Percentiles rank a stretch among this genome's conserved stretches.
phyloP scores from a whole-genome alignment of 1,284 basidiomycete species.

The Blastosporella zonata region DNA sequence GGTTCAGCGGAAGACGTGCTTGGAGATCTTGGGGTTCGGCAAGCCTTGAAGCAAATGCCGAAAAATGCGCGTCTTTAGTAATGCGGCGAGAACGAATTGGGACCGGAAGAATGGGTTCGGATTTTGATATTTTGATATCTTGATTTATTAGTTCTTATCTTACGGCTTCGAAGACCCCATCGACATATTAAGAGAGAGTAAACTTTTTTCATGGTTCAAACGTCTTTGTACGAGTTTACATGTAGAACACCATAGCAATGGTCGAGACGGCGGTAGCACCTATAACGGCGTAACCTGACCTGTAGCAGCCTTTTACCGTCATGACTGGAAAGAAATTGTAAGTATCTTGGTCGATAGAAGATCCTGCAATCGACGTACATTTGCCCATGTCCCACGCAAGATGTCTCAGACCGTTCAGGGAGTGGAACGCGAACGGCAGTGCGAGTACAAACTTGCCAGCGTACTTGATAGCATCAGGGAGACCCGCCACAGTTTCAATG shows the following conservation, averaged over 20 bases:
- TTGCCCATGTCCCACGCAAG: slow-evolving; percentile 88
- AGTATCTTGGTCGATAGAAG: background rate
- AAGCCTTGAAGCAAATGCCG: slow-evolving; percentile 52
- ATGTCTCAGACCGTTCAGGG: slow-evolving; percentile 89
- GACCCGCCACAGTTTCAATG: slow-evolving; percentile 64
- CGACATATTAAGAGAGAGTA: no score
- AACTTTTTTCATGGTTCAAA: no score
- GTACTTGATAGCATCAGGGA: slow-evolving; percentile 76
- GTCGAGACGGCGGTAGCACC: slow-evolving; percentile 78
- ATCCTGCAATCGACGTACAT: slow-evolving; percentile 53
- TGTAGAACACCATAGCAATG: slow-evolving; percentile 36
- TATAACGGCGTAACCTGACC: slow-evolving; percentile 81
- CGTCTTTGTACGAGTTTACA: no score
- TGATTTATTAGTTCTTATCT: no score
- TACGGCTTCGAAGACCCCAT: no score
- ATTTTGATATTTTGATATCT: no score
- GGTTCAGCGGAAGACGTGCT: slow-evolving; percentile 44
- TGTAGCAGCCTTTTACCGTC: slow-evolving; percentile 76
- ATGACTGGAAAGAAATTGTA: slow-evolving; percentile 51
- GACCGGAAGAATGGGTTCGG: no score
- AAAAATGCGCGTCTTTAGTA: slow-evolving; percentile 37
- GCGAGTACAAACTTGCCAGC: slow-evolving; percentile 76
- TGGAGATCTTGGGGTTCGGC: slow-evolving; percentile 55
- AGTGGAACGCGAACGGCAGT: slow-evolving; percentile 87
- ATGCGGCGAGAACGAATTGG: no score